Evolutionary conservation across 176 grass and related monocot genomes (phyloP), one percentile per base, ranked within the genome.

Genomic region (Aegilops sharonensis): DNA sequence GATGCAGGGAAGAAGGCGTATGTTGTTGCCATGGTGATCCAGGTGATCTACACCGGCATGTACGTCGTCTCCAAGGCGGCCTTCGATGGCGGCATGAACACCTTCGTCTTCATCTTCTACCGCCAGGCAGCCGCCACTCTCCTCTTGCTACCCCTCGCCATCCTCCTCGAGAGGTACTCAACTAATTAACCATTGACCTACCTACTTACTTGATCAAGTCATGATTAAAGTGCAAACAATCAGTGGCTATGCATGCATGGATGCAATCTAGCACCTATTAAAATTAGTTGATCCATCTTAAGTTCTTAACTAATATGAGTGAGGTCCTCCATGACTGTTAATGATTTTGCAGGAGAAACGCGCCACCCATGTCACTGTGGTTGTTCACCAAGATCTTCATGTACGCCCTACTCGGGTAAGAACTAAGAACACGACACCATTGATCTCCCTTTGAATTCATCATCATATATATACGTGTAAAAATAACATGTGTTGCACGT

Each of bases 51-150:
- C 74, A 57, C 74, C 27, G 47, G 74, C 74, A 77, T 57, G 74
- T 77, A 77, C 47, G 47, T 77, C 8, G 29, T 77, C 8, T 77
- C 74, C 27, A 77, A 77, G 74, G 74, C 74, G 47, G 74, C 74
- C 47, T 34, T 77, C 45, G 74, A 77, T 50, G 17, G 74, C 2
- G 74, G 47, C 74, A 77, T 77, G 74, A 77, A 77, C 88, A 88
- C 89, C 52, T 88, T 78, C 48, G 93, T 98, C 21, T 95, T 98
- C 85, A 81, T 98, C 88, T 93, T 98, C 85, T 98, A 98, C 67
- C 91, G 95, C 9, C 95, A 98, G 85, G 93, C 93, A 1, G 77
- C 80, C 11, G 95, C 91, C 54, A 77, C 89, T 29, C 32, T 90
- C 9, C 57, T 95, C 5, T 68, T 95, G 72, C 71, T 91, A n/a